Percentiles rank a stretch among this genome's conserved stretches.
Evolutionary conservation across 2,329 filamentous ascomycete species (phyloP).

Genomic region (Scedosporium boydii): DNA sequence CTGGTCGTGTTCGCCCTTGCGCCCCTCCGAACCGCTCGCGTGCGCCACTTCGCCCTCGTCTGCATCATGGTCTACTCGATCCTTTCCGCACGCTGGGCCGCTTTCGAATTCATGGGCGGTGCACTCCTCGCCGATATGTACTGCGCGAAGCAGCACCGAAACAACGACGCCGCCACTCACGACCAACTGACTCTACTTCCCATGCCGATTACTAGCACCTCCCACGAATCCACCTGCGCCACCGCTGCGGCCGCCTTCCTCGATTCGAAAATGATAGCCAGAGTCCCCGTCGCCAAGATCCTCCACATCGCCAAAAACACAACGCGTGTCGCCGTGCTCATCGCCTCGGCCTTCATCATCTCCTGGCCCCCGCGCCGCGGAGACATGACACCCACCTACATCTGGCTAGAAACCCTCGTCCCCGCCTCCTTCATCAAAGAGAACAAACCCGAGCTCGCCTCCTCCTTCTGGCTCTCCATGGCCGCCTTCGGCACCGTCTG

Average conservation of each 20-base stretch:
- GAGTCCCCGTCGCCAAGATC: neutral
- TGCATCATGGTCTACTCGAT: conserved; percentile 31
- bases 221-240: neutral
- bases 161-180: conserved; percentile 20
- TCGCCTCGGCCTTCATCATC: conserved; percentile 13
- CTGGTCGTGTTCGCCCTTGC: conserved; percentile 40
- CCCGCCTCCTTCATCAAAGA: conserved; percentile 36
- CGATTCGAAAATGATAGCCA: neutral
- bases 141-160: conserved; percentile 22
- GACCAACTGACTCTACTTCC: neutral
- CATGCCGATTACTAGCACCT: too few species aligned
- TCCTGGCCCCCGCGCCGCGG: conserved; percentile 25
- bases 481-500: conserved; percentile 44
- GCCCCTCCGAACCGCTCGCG: conserved; percentile 27
- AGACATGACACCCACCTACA: conserved; percentile 44
- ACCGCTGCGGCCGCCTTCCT: neutral
- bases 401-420: conserved; percentile 35
- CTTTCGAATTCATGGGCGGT: conserved; percentile 36
- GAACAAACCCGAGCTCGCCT: conserved; percentile 23
- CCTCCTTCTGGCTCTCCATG: conserved; percentile 45
- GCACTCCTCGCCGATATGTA: conserved; percentile 47
- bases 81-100: conserved; percentile 8
- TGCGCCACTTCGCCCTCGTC: conserved; percentile 32
- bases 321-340: neutral
- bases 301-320: neutral